Conservation (phyloP, 2,329 filamentous ascomycete species). For the Aspergillus eucalypticola region DNA sequence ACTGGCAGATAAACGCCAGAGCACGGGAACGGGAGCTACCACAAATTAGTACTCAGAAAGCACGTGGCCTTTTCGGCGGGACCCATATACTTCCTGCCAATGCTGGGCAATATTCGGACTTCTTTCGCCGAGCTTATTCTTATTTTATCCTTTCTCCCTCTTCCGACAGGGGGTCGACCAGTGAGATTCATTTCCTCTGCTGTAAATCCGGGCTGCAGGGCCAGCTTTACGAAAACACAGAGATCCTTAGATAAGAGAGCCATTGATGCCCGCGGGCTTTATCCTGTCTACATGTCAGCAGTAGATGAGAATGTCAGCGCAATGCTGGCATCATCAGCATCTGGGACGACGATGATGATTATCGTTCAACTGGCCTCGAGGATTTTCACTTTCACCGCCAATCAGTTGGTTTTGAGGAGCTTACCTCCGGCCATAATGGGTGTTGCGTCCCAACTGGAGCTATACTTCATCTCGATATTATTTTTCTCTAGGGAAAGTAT, state of each 20-base stretch:
- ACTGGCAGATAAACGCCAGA: too few species aligned
- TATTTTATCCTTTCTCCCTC: too few species aligned
- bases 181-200: too few species aligned
- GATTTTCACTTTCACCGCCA: conserved; percentile 83
- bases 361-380: conserved; percentile 85
- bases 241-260: background rate
- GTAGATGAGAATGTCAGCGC: conserved; percentile 22
- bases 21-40: too few species aligned
- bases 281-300: conserved; percentile 18
- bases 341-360: conserved; percentile 82
- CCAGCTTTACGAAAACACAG: background rate
- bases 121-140: too few species aligned
- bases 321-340: conserved; percentile 48
- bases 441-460: conserved; percentile 83
- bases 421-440: conserved; percentile 83
- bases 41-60: too few species aligned
- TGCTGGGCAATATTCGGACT: too few species aligned
- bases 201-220: background rate
- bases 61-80: too few species aligned
- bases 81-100: too few species aligned
- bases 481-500: conserved; percentile 93
- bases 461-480: conserved; percentile 88
- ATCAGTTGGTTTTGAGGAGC: conserved; percentile 85
- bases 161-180: too few species aligned
- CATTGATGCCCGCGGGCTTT: background rate